These are phyloP conservation scores for Xerocomus amazonicus DNA, from an alignment of 1,284 basidiomycete species.

Conservation along the genomic window DNA sequence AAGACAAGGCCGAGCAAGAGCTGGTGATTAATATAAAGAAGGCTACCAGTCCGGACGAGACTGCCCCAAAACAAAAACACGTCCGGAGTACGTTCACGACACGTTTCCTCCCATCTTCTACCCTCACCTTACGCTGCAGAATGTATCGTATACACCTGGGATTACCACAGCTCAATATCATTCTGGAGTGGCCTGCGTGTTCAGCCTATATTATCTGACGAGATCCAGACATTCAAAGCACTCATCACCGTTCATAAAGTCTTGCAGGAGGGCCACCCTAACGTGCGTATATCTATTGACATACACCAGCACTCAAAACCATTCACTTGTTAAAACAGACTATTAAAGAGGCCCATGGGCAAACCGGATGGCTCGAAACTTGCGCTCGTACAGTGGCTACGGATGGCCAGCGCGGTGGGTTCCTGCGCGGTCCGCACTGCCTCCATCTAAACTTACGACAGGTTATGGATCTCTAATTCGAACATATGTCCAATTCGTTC, in stretches of 20 bases:
- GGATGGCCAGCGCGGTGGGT: slow-evolving; percentile 74
- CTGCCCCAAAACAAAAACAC: slow-evolving; percentile 94
- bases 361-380: slow-evolving; percentile 95
- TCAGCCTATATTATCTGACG: slow-evolving; percentile 91
- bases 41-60: slow-evolving; percentile 89
- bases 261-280: slow-evolving; percentile 91
- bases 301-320: neutral
- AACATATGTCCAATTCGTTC: slow-evolving; percentile 90
- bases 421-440: neutral
- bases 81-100: slow-evolving; percentile 75
- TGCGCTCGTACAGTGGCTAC: slow-evolving; percentile 84
- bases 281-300: slow-evolving; percentile 51
- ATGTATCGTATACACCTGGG: slow-evolving; percentile 97
- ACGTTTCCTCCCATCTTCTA: neutral
- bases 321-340: slow-evolving; percentile 51
- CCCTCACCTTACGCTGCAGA: slow-evolving; percentile 47
- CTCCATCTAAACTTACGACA: slow-evolving; percentile 31
- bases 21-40: slow-evolving; percentile 94
- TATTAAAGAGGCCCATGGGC: slow-evolving; percentile 92
- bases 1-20: slow-evolving; percentile 93
- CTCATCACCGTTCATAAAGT: slow-evolving; percentile 96
- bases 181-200: slow-evolving; percentile 96
- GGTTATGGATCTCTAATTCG: slow-evolving; percentile 90
- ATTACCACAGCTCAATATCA: slow-evolving; percentile 94
- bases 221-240: slow-evolving; percentile 95